Evolutionary conservation across 2,329 filamentous ascomycete species (phyloP).

Genomic region (Chaetomiaceae sp.): DNA sequence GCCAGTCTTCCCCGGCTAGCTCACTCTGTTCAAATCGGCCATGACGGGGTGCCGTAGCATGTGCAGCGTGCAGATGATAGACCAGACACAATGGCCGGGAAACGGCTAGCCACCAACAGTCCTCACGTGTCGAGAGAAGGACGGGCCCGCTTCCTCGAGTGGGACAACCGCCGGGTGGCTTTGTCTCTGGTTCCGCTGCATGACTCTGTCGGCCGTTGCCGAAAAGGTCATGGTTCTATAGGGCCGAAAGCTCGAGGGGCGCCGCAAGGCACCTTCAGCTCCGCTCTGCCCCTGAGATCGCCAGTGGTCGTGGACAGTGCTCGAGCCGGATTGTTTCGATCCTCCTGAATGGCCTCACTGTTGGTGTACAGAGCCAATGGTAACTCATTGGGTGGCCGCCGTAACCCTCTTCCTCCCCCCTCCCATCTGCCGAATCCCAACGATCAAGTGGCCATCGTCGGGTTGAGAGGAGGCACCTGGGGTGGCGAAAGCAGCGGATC

Average conservation of each 20-base stretch:
- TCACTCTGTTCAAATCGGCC: constrained; percentile 6
- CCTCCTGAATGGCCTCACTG: constrained; percentile 1
- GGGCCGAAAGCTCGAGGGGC: constrained; percentile 26
- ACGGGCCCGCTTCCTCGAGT: constrained; percentile 19
- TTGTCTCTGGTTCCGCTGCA: constrained; percentile 21
- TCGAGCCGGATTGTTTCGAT: constrained; percentile 9
- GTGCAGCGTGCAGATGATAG: constrained; percentile 4
- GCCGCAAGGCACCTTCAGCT: constrained; percentile 13
- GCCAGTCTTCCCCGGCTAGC: neutral
- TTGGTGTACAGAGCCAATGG: neutral
- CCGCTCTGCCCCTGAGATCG: constrained; percentile 6
- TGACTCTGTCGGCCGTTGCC: constrained; percentile 27
- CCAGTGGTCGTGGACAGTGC: constrained; percentile 2
- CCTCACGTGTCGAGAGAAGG: constrained; percentile 25
- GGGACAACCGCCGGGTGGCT: constrained; percentile 20
- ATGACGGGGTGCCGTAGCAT: constrained; percentile 2
- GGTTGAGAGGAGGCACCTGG: neutral
- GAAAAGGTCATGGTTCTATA: constrained; percentile 25
- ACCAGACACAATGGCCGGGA: constrained; percentile 10
- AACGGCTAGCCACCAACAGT: constrained; percentile 6
- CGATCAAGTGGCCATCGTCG: neutral
- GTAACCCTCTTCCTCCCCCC: neutral
- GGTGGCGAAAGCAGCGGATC: neutral
- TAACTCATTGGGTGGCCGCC: constrained; percentile 2
- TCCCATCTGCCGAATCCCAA: neutral